Evolutionary conservation across 2,329 filamentous ascomycete species (phyloP), one percentile per base, ranked within the genome.

Genomic region (Zymoseptoria ardabiliae): DNA sequence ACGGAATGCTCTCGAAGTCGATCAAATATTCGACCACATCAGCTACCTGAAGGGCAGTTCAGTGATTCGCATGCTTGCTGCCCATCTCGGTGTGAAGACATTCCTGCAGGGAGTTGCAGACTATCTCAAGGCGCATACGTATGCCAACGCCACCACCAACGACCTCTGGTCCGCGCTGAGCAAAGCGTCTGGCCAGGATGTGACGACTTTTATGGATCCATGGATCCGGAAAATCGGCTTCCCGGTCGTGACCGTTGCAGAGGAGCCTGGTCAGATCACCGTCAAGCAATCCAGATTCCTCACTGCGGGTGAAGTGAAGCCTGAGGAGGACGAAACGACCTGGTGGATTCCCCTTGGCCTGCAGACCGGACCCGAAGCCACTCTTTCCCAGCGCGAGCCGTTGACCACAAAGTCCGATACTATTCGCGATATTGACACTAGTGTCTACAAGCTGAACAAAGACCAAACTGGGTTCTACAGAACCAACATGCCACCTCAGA

Each of bases 181-280:
- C 71, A 85, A 95, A 69, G 91, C 89, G 4, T 97, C 93, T 8
- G 91, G 90, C 35, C 85, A 90, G 72, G 89, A 97, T 70, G 88
- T 99, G 41, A 86, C 87, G 65, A 80, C 81, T 54, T 88, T 97
- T 71, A 99, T 99, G 92, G 83, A 90, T 65, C 86, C 89, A 19
- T 99, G 94, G 94, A 96, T 97, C 71, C 86, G 88, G 68, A 94
- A 93, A 77, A 95, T 97, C 66, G 94, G 94, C 1, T 96, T 96
- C 75, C 94, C 94, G 0, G 86, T 97, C 13, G 77, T 99, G 20
- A 95, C 89, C 2, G 84, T 97, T 17, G 82, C 87, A 21, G 94
- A 97, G 75, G 86, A 93, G 72, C 84, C 87, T 59, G 88, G 89
- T 17, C 87, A 93, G 73, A 88, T 97, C 68, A 85, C 84, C 50